These are phyloP conservation scores for Corinectria fuckeliana DNA, from an alignment of 2,329 filamentous ascomycete species.

Conservation along the genomic window DNA sequence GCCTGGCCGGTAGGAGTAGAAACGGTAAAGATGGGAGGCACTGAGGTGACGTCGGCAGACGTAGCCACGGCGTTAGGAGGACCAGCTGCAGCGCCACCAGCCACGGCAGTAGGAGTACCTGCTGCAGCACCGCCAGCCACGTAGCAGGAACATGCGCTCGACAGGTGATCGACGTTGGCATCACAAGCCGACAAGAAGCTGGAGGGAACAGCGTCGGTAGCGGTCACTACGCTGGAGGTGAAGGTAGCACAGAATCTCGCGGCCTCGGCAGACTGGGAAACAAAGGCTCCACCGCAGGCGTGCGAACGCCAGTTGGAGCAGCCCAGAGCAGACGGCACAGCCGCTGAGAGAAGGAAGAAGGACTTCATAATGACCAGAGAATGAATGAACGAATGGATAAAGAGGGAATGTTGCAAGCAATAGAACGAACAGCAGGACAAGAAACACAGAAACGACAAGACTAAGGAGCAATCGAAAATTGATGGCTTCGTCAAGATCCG, in stretches of 20 bases:
- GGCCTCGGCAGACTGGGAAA: neutral
- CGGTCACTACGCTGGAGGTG: neutral
- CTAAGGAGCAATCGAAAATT: neutral
- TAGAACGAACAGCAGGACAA: neutral
- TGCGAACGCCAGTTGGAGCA: slow-evolving; percentile 3
- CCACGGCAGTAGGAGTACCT: neutral
- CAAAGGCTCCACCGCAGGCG: slow-evolving; percentile 8
- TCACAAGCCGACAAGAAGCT: neutral
- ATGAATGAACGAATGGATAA: neutral
- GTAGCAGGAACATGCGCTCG: slow-evolving; percentile 4
- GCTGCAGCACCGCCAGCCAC: neutral
- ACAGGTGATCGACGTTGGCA: neutral
- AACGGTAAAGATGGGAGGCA: too few relatives aligned
- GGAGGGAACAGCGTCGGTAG: neutral
- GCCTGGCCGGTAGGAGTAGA: too few relatives aligned
- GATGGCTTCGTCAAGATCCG: neutral
- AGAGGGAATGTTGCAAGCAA: neutral
- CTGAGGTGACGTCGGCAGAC: neutral
- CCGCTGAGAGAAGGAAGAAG: slow-evolving; percentile 4
- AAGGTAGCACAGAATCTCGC: slow-evolving; percentile 7
- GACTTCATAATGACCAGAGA: slow-evolving; percentile 10
- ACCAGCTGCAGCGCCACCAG: too few relatives aligned
- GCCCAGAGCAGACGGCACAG: slow-evolving; percentile 12
- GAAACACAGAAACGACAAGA: neutral
- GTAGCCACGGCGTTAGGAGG: too few relatives aligned